Conservation (phyloP, 306 rosid genomes). For the Quercus bicolor region DNA sequence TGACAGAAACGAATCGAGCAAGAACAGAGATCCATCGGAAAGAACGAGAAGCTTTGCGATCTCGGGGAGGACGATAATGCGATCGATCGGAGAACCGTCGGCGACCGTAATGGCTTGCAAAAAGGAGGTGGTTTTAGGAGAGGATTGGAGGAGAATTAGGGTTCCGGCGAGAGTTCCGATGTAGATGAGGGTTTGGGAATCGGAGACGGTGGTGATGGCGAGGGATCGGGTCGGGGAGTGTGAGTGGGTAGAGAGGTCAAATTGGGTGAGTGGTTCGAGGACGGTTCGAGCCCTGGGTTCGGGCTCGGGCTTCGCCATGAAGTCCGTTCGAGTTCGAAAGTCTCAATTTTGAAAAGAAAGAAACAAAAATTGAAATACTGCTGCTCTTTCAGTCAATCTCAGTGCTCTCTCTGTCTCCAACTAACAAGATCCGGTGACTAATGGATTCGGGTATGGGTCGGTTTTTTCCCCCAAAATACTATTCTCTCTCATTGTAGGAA, state of each 20-base stretch:
- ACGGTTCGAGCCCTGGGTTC: slow-evolving; percentile 60
- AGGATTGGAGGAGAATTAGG: slow-evolving; percentile 43
- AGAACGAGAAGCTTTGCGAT: slow-evolving; percentile 57
- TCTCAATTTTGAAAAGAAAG: too few relatives aligned
- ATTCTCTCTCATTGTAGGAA: too few relatives aligned
- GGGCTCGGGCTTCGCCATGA: slow-evolving; percentile 55
- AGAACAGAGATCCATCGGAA: slow-evolving; percentile 63
- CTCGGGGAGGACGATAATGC: slow-evolving; percentile 46
- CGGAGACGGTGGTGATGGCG: slow-evolving; percentile 41
- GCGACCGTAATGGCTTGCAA: slow-evolving; percentile 44
- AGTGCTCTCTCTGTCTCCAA: too few relatives aligned
- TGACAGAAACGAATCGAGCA: slow-evolving; percentile 51
- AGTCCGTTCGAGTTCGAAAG: not conserved
- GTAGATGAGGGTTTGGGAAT: slow-evolving; percentile 43
- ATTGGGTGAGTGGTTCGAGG: slow-evolving; percentile 65
- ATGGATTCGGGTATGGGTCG: too few relatives aligned
- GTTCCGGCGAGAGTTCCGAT: slow-evolving; percentile 74
- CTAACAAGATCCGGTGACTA: too few relatives aligned
- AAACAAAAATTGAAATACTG: too few relatives aligned
- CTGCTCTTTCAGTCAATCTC: too few relatives aligned
- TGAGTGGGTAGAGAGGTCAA: slow-evolving; percentile 52
- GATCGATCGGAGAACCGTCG: slow-evolving; percentile 48
- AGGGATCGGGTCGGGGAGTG: slow-evolving; percentile 57
- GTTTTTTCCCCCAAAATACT: too few relatives aligned
- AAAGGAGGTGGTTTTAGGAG: slow-evolving; percentile 21